A percentile compares a stretch with the other conserved stretches of the same genome.
phyloP scores from a whole-genome alignment of 2,329 filamentous ascomycete genomes.

The Fusarium tricinctum region DNA sequence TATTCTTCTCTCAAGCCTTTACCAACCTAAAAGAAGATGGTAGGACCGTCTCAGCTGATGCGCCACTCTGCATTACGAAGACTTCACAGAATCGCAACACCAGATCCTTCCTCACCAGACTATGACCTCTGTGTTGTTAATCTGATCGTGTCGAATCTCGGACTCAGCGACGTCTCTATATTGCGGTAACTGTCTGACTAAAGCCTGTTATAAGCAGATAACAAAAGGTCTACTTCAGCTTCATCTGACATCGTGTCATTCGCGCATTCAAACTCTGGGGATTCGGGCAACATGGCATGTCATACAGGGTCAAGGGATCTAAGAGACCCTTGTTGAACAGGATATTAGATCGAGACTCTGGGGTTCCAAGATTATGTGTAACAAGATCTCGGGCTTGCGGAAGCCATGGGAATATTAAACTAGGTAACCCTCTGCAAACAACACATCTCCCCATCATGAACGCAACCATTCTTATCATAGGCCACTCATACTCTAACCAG shows the following conservation, averaged over 20 bases:
- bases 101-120: not conserved
- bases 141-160: not conserved
- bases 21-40: too few species aligned
- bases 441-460: not conserved
- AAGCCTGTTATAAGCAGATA: conserved; percentile 32
- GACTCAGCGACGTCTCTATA: not conserved
- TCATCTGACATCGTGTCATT: conserved; percentile 27
- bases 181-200: not conserved
- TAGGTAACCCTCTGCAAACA: not conserved
- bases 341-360: conserved; percentile 5
- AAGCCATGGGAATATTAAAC: not conserved
- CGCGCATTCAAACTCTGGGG: conserved; percentile 7
- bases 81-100: not conserved
- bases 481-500: not conserved
- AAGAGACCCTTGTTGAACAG: not conserved
- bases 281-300: conserved; percentile 25
- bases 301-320: not conserved
- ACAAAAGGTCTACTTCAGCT: conserved; percentile 27
- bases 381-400: conserved; percentile 1
- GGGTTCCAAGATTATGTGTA: not conserved
- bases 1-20: too few species aligned
- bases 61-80: too few species aligned
- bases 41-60: too few species aligned
- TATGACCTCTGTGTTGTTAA: not conserved
- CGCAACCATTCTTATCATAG: not conserved